Conservation (phyloP, 768 basidiomycete genomes). For the Psilocybe azurescens region DNA sequence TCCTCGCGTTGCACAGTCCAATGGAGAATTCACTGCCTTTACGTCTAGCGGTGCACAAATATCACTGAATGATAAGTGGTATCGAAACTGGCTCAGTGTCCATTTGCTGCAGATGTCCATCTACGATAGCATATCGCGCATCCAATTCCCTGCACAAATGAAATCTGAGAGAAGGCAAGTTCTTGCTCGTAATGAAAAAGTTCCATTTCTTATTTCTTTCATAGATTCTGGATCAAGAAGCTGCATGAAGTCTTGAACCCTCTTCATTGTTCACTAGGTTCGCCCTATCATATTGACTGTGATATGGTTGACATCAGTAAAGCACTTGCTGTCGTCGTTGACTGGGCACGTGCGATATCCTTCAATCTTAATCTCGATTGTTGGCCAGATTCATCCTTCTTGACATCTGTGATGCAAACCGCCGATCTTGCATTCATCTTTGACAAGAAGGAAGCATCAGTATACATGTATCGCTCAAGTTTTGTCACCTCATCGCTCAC, state of each 20-base stretch:
- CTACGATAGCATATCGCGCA: slow-evolving; percentile 36
- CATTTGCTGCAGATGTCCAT: slow-evolving; percentile 57
- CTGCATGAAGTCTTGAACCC: slow-evolving; percentile 59
- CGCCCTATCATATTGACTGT: slow-evolving; percentile 36
- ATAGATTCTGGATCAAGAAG: slow-evolving; percentile 49
- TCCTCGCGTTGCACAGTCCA: slow-evolving; percentile 31
- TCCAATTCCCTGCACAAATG: slow-evolving; percentile 18
- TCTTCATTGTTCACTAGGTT: slow-evolving; percentile 50
- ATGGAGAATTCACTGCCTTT: slow-evolving; percentile 33
- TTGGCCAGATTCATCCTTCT: slow-evolving; percentile 29
- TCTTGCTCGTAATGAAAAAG: background rate
- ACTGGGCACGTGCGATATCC: slow-evolving; percentile 51
- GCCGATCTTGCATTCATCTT: slow-evolving; percentile 43
- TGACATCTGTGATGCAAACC: slow-evolving; percentile 45
- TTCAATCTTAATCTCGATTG: slow-evolving; percentile 37
- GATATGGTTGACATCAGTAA: slow-evolving; percentile 34
- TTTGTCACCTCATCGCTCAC: slow-evolving; percentile 26
- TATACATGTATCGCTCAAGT: slow-evolving; percentile 38
- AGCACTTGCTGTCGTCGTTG: slow-evolving; percentile 41
- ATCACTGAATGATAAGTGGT: slow-evolving; percentile 33
- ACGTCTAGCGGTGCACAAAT: slow-evolving; percentile 46
- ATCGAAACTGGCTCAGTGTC: slow-evolving; percentile 45
- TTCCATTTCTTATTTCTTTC: background rate
- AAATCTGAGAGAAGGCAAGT: slow-evolving; percentile 23
- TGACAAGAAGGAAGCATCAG: slow-evolving; percentile 36